Percentiles rank a stretch among this genome's conserved stretches.
Evolutionary conservation across 345 rosid genomes (phyloP).

Genomic region (Laguncularia racemosa): DNA sequence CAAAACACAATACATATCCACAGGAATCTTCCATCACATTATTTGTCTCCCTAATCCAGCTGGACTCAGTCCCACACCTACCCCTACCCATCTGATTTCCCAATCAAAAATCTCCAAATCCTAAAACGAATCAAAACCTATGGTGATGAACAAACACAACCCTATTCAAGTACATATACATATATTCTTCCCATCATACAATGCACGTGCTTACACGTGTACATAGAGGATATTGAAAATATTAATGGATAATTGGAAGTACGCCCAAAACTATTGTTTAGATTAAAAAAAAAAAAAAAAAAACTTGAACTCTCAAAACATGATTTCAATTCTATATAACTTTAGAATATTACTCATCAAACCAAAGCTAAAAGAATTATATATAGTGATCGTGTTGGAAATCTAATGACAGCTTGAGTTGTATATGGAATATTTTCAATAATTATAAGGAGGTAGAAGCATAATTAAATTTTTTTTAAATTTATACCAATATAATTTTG

Average conservation of each 20-base stretch:
- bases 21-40: conserved; percentile 39
- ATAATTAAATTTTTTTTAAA: too few species aligned
- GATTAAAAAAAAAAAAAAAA: not conserved
- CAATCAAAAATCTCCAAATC: conserved; percentile 6
- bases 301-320: not conserved
- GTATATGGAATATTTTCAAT: too few species aligned
- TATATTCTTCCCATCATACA: not conserved
- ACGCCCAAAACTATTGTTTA: not conserved
- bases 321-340: too few species aligned
- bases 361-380: too few species aligned
- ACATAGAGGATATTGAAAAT: not conserved
- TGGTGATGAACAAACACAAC: not conserved
- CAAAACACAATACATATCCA: conserved; percentile 17
- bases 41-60: conserved; percentile 15
- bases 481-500: too few species aligned
- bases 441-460: too few species aligned
- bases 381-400: too few species aligned
- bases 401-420: too few species aligned
- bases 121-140: not conserved
- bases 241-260: too few species aligned
- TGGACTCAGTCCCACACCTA: conserved; percentile 18
- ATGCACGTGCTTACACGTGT: not conserved
- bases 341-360: too few species aligned
- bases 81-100: conserved; percentile 8
- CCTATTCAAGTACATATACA: not conserved